Percentiles rank a stretch among this genome's conserved stretches.
Conservation (phyloP, 83 land plant genomes). For the Picea mariana region DNA sequence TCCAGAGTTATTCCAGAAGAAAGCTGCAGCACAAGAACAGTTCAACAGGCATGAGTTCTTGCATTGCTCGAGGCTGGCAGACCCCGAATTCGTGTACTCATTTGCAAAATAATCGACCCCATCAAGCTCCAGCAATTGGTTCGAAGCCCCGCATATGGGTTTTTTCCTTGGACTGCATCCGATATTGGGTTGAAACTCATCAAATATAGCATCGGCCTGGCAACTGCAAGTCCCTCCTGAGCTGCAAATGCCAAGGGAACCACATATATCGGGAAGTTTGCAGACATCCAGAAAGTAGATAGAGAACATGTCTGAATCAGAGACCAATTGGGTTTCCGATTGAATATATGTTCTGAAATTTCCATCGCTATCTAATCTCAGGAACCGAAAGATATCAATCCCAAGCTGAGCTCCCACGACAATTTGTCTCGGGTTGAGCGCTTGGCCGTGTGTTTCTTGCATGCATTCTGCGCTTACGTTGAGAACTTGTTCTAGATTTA, state of each 20-base stretch:
- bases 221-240: conserved; percentile 3
- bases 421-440: not conserved
- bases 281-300: not conserved
- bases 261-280: conserved; percentile 19
- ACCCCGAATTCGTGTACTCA: conserved; percentile 27
- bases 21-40: conserved; percentile 61
- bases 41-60: conserved; percentile 37
- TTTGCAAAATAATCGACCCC: conserved; percentile 57
- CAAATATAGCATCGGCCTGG: not conserved
- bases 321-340: not conserved
- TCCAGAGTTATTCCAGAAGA: conserved; percentile 48
- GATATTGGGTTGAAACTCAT: not conserved
- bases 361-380: conserved; percentile 54
- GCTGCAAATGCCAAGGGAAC: conserved; percentile 55
- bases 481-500: not conserved
- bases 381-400: conserved; percentile 28
- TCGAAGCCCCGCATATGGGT: not conserved
- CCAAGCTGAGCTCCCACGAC: not conserved
- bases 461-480: not conserved
- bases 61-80: conserved; percentile 38
- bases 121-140: conserved; percentile 18
- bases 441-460: conserved; percentile 1
- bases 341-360: conserved; percentile 45
- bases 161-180: conserved; percentile 1
- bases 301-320: conserved; percentile 9